Percentiles rank a stretch among this genome's conserved stretches.
Conservation (phyloP, 1,284 basidiomycete genomes). For the Psilocybe mexicana region DNA sequence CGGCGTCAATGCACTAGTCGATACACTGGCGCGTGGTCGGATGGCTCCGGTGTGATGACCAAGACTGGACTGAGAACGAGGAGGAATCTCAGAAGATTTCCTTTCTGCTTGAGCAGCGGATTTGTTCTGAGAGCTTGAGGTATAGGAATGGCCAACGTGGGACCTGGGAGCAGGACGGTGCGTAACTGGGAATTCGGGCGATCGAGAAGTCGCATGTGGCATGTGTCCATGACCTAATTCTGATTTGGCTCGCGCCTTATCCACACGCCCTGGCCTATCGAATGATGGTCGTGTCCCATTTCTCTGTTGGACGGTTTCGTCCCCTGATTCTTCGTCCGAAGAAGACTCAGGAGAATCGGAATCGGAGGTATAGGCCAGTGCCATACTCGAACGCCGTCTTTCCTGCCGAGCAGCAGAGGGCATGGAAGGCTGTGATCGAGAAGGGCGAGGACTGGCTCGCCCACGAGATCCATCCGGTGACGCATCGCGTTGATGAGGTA, state of each 20-base stretch:
- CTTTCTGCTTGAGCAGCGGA: conserved; percentile 1
- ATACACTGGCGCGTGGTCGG: conserved; percentile 36
- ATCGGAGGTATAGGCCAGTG: conserved; percentile 30
- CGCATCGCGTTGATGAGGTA: conserved; percentile 22
- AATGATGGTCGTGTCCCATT: conserved; percentile 17
- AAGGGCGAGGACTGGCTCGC: conserved; percentile 22
- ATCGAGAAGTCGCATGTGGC: conserved; percentile 14
- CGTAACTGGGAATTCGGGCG: conserved; percentile 16
- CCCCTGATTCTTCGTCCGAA: conserved; percentile 34
- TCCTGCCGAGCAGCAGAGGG: conserved; percentile 14
- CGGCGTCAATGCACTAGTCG: conserved; percentile 38
- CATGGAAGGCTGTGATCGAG: conserved; percentile 26
- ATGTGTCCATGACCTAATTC: conserved; percentile 40
- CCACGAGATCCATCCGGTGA: conserved; percentile 21
- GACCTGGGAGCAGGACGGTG: conserved; percentile 23
- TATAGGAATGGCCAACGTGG: conserved; percentile 25
- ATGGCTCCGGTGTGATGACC: conserved; percentile 23
- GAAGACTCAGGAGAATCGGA: conserved; percentile 31
- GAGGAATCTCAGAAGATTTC: conserved; percentile 17
- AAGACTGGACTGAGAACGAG: conserved; percentile 33
- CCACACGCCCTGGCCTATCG: conserved; percentile 14
- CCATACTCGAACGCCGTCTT: conserved; percentile 26
- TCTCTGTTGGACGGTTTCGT: conserved; percentile 31
- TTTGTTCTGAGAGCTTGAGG: conserved; percentile 14
- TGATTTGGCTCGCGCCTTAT: conserved; percentile 35